A percentile compares a stretch with the other conserved stretches of the same genome.
Evolutionary conservation across 352 stramenopile genomes (phyloP).

Genomic region (Pythium vanterpoolii): DNA sequence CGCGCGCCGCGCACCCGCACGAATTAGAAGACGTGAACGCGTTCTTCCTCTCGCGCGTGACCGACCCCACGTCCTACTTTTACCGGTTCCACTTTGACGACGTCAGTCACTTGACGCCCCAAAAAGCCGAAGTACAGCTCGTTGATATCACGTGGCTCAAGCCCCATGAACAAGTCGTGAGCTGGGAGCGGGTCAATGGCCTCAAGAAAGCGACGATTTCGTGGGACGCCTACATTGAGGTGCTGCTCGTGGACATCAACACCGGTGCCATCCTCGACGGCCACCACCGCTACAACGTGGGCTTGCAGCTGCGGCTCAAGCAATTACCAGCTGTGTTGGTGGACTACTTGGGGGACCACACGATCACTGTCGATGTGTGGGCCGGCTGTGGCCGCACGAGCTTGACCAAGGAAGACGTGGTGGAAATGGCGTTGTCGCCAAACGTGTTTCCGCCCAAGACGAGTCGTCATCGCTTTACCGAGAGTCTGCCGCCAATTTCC

Average conservation of each 20-base stretch:
- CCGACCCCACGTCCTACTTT: slow-evolving; percentile 86
- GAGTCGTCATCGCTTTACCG: slow-evolving; percentile 76
- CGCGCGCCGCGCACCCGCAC: background rate
- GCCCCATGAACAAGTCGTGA: slow-evolving; percentile 83
- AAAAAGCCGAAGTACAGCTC: slow-evolving; percentile 79
- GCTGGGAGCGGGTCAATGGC: slow-evolving; percentile 67
- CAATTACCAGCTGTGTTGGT: slow-evolving; percentile 76
- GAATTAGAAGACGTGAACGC: slow-evolving; percentile 48
- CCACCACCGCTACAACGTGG: slow-evolving; percentile 82
- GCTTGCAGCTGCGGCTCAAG: slow-evolving; percentile 60
- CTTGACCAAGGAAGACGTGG: slow-evolving; percentile 78
- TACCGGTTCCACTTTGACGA: slow-evolving; percentile 80
- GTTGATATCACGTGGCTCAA: slow-evolving; percentile 84
- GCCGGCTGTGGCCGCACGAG: slow-evolving; percentile 56
- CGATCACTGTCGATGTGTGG: slow-evolving; percentile 81
- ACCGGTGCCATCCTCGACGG: slow-evolving; percentile 81
- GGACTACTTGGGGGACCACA: slow-evolving; percentile 71
- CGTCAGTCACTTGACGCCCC: slow-evolving; percentile 50
- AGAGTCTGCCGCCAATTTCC: slow-evolving; percentile 78
- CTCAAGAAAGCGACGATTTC: slow-evolving; percentile 74
- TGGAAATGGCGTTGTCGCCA: slow-evolving; percentile 76
- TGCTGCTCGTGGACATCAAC: slow-evolving; percentile 75
- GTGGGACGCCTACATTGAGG: slow-evolving; percentile 82
- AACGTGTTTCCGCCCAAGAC: slow-evolving; percentile 85
- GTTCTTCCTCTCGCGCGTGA: slow-evolving; percentile 79